Evolutionary conservation across 768 basidiomycete species (phyloP), one percentile per base, ranked within the genome.

Genomic region (Hygrophorus pudorinus): DNA sequence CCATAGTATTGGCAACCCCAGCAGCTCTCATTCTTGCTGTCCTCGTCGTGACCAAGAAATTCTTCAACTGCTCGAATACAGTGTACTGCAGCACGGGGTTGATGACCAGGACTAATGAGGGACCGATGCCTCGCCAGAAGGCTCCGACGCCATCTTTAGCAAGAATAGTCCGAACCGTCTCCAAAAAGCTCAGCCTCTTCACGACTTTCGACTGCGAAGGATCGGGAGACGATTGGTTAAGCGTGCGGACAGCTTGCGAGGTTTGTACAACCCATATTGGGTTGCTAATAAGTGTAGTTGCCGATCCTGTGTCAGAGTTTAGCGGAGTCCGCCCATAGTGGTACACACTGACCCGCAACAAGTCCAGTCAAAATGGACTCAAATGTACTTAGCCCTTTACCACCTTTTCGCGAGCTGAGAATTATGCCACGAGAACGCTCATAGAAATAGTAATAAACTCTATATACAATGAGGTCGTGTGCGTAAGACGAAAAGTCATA

Each of bases 261-360:
- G 90, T 91, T 59, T 98, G 92, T 16, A 98, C 72, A 38, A 96
- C 91, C 96, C 96, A 99, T 48, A 98, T 84, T 2, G 94, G 94
- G 63, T 98, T 97, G 59, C 80, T 85, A 50, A 88, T 72, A 50
- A 94, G 63, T 3, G 90, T 85, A 2, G 94, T 96, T 9, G 85
- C 85, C 34, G 85, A 84, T 31, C 92, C 93, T 89, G 51, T 21
- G n/a, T 27, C 31, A 47, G 29, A 35, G 43, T 31, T 48, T 16
- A 44, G 18, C 46, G 21, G 24, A 18, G 21, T 38, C 42, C 35
- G 20, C 10, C 18, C 32, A 18, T n/a, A 40, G 38, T n/a, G 18
- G 14, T 38, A 29, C 13, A n/a, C 28, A 17, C 11, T 5, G 27
- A 79, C 92, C 91, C 47, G 93, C 93, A 46, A 97, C 78, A 31